phyloP scores from a whole-genome alignment of 306 rosid species.

The Dalbergia cochinchinensis region DNA sequence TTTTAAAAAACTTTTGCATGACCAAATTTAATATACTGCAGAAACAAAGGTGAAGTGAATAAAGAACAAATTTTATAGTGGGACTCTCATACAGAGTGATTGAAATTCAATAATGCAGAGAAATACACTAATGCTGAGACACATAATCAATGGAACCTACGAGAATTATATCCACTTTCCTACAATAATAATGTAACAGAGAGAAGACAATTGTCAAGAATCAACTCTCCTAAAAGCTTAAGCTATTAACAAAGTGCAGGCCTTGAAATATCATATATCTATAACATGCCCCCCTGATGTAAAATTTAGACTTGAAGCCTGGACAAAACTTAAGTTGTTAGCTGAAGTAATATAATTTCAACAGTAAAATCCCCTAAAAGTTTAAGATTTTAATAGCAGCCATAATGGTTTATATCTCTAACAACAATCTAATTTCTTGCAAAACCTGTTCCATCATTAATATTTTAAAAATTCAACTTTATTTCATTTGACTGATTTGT shows the following conservation, averaged over 20 bases:
- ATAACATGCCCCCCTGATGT: slow-evolving; percentile 14
- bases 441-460: slow-evolving; percentile 10
- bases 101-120: neutral
- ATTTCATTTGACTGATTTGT: slow-evolving; percentile 29
- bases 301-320: neutral
- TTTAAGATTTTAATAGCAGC: slow-evolving; percentile 5
- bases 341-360: neutral
- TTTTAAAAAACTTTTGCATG: slow-evolving; percentile 31
- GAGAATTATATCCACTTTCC: neutral
- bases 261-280: neutral
- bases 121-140: slow-evolving; percentile 25
- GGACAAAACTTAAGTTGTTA: neutral
- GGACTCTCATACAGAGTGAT: slow-evolving; percentile 14
- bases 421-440: slow-evolving; percentile 10
- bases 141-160: slow-evolving; percentile 6
- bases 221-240: slow-evolving; percentile 19
- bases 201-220: neutral
- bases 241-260: neutral
- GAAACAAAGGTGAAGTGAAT: slow-evolving; percentile 9
- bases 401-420: slow-evolving; percentile 26
- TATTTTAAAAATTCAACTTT: slow-evolving; percentile 30
- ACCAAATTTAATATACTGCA: slow-evolving; percentile 19
- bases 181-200: slow-evolving; percentile 9
- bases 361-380: slow-evolving; percentile 9
- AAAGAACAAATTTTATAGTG: neutral